Base-by-base conservation (phyloP, 1,139 yeast species). In the Debaryomycetaceae sp. region DNA sequence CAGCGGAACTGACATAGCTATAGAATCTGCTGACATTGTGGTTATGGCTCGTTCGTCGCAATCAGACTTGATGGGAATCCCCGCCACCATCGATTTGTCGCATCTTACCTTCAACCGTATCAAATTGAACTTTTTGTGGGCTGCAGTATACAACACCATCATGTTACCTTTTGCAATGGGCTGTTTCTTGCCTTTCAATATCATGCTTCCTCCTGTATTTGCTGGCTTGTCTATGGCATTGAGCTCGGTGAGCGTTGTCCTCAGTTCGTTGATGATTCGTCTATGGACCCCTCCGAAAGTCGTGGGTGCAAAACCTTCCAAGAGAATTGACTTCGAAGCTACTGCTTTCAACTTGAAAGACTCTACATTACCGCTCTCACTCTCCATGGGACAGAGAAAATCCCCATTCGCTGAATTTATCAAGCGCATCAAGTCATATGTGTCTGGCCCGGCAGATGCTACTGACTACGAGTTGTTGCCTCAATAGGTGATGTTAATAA, bases 91-190 rank as follows among this genome's bases (percentile, higher is more conserved):
- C 36, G 84, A 83, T 43, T 80, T 95, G 11, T 82, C 96, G 4
- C 70, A 75, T 34, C 72, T 74, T 27, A 87, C 98, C 0, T 85
- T 90, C 63, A 60, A 64, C 34, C 78, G 95, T 46, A 87, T 95
- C 58, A 89, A 87, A 60, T 54, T 83, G 59, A 95, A 95, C 59
- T 82, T 93, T 48, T 59, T 88, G 39, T 85, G 97, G 85, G 97
- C 99, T 1, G 76, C 86, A 9, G 66, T 90, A 36, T 95, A 95
- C 66, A 95, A 95, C 57, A 48, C 87, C 38, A 65, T 87, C 36
- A 90, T 93, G 97, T 76, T 95, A 37, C 99, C 99, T 2, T 80
- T 93, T 59, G 97, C 99, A 1, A 91, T 93, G 97, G 98, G 98
- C 2, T 71, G 85, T 14, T 76, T 79, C 49, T 72, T 91, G 40